These are phyloP conservation scores for Cyclanthera cordifolia DNA, from an alignment of 306 rosid genomes.

Conservation along the genomic window DNA sequence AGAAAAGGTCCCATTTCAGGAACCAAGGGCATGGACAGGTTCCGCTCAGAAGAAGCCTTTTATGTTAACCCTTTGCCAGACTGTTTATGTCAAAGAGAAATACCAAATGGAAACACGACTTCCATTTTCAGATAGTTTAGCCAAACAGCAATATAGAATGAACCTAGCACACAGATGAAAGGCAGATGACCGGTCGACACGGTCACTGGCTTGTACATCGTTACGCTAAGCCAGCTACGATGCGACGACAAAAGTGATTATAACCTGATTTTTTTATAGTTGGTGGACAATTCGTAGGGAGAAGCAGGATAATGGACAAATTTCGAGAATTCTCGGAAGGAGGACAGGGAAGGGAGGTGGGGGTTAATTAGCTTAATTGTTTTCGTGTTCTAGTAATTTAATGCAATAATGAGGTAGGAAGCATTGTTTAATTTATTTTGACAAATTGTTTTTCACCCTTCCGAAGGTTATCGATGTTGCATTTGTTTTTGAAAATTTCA, in stretches of 20 bases:
- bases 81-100: slow-evolving; percentile 62
- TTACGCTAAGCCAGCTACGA: not conserved
- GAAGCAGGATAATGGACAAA: not conserved
- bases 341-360: not conserved
- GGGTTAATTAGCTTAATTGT: not conserved
- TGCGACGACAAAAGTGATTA: not conserved
- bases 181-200: not conserved
- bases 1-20: slow-evolving; percentile 89
- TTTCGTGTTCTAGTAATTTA: not conserved
- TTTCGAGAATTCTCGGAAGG: not conserved
- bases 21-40: slow-evolving; percentile 81
- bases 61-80: slow-evolving; percentile 84
- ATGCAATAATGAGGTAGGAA: not conserved
- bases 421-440: not conserved
- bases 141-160: not conserved
- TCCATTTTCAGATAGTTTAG: not conserved
- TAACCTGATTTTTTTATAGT: slow-evolving; percentile 1
- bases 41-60: slow-evolving; percentile 92
- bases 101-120: slow-evolving; percentile 19
- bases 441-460: not conserved
- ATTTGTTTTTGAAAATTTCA: not conserved
- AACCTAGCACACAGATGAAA: not conserved
- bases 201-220: not conserved
- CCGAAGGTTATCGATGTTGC: not conserved
- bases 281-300: not conserved